Conservation (phyloP, 176 grass and related monocot species). For the Triticum timopheevii region DNA sequence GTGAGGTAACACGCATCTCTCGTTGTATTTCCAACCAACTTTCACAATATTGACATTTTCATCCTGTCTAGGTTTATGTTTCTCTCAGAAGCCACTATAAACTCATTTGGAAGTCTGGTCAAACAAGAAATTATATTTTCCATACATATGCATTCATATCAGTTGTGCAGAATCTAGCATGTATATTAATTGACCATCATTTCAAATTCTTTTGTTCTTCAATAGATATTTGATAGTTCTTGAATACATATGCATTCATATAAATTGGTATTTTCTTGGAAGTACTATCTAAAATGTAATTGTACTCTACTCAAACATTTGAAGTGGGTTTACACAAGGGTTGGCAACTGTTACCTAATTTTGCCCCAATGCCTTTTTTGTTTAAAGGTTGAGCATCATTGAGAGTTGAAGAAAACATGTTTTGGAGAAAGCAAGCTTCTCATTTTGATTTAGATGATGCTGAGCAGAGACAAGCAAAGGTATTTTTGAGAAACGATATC, state of each 20-base stretch:
- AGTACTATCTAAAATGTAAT: background rate
- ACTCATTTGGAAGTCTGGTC: background rate
- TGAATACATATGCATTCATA: no score
- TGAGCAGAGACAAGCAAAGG: slow-evolving; percentile 60
- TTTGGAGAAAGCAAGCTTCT: slow-evolving; percentile 50
- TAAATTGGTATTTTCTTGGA: background rate
- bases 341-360: background rate
- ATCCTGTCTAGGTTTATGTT: no score
- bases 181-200: background rate
- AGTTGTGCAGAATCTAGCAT: background rate
- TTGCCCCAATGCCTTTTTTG: background rate
- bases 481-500: background rate
- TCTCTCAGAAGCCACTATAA: no score
- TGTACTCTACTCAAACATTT: background rate
- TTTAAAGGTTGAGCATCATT: slow-evolving; percentile 24
- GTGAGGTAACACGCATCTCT: no score
- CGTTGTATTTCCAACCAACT: no score
- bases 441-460: slow-evolving; percentile 31
- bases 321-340: background rate
- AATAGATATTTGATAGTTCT: background rate
- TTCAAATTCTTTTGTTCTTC: background rate
- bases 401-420: slow-evolving; percentile 52
- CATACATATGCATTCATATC: background rate
- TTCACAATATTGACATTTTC: no score
- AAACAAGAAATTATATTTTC: background rate